Conservation (phyloP, 2,329 filamentous ascomycete genomes). For the Xylaria digitata region DNA sequence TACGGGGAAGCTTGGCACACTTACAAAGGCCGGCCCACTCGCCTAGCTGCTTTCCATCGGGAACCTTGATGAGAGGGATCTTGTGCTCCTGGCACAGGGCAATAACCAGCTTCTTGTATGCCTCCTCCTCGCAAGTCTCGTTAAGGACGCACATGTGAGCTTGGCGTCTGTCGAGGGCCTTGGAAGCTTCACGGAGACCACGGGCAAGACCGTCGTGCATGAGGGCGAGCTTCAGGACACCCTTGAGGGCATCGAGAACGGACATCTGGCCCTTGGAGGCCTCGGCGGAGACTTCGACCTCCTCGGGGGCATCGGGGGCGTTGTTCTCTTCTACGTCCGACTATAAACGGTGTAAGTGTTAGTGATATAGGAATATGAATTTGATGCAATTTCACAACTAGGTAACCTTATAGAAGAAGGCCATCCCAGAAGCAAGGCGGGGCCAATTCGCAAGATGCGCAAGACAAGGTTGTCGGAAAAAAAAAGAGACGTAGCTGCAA, state of each 20-base stretch:
- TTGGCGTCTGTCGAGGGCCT: conserved; percentile 98
- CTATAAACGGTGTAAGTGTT: conserved; percentile 59
- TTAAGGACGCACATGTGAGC: conserved; percentile 99
- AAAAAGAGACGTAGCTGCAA: conserved; percentile 36
- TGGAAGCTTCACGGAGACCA: conserved; percentile 97
- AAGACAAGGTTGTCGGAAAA: background rate
- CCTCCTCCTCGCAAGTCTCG: conserved; percentile 99
- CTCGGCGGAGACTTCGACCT: conserved; percentile 97
- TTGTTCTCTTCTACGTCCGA: conserved; percentile 99
- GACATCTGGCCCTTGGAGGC: conserved; percentile 93
- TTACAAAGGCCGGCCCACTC: conserved; percentile 99
- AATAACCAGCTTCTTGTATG: conserved; percentile 99
- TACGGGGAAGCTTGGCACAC: conserved; percentile 57
- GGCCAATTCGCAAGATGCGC: conserved; percentile 11
- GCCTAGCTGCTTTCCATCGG: conserved; percentile 99
- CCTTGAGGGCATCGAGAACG: conserved; percentile 98
- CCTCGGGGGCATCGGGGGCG: conserved; percentile 82
- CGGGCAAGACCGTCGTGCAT: conserved; percentile 99
- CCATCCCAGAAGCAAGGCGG: conserved; percentile 22
- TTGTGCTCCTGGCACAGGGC: conserved; percentile 99
- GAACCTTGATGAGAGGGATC: conserved; percentile 99
- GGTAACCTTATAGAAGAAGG: conserved; percentile 1
- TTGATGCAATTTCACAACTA: conserved; percentile 7
- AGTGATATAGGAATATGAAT: conserved; percentile 38
- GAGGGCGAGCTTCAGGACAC: conserved; percentile 96